These are phyloP conservation scores for Eutrema yunnanense DNA, from an alignment of 345 rosid species.

Conservation along the genomic window DNA sequence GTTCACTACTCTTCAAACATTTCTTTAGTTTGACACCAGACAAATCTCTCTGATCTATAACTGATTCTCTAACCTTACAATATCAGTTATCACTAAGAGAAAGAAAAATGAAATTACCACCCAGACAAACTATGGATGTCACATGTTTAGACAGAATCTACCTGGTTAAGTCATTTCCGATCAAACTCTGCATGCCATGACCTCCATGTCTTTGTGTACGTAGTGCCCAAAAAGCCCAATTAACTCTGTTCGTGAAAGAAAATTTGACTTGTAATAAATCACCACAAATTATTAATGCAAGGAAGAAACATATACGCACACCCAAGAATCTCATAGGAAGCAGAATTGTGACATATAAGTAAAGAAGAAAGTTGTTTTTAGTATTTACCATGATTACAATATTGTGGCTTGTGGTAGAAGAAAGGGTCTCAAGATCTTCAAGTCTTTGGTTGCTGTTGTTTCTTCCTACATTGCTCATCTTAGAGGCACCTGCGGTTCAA, in stretches of 20 bases:
- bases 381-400: constrained; percentile 56
- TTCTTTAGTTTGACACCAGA: too few relatives aligned
- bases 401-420: constrained; percentile 50
- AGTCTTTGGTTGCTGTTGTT: constrained; percentile 25
- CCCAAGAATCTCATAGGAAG: not conserved
- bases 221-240: constrained; percentile 60
- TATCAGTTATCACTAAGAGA: too few relatives aligned
- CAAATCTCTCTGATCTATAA: too few relatives aligned
- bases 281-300: not conserved
- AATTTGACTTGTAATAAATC: constrained; percentile 7
- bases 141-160: too few relatives aligned
- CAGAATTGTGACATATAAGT: not conserved
- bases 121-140: too few relatives aligned
- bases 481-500: constrained; percentile 33
- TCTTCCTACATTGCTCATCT: constrained; percentile 14
- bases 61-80: too few relatives aligned
- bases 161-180: constrained; percentile 31
- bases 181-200: constrained; percentile 55
- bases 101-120: too few relatives aligned
- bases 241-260: constrained; percentile 45
- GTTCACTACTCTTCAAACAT: too few relatives aligned
- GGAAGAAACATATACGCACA: not conserved
- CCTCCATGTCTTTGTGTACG: constrained; percentile 60
- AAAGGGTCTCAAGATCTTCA: constrained; percentile 45
- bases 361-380: not conserved